These are phyloP conservation scores for Curvularia eragrostidis DNA, from an alignment of 2,329 filamentous ascomycete genomes.

Conservation along the genomic window DNA sequence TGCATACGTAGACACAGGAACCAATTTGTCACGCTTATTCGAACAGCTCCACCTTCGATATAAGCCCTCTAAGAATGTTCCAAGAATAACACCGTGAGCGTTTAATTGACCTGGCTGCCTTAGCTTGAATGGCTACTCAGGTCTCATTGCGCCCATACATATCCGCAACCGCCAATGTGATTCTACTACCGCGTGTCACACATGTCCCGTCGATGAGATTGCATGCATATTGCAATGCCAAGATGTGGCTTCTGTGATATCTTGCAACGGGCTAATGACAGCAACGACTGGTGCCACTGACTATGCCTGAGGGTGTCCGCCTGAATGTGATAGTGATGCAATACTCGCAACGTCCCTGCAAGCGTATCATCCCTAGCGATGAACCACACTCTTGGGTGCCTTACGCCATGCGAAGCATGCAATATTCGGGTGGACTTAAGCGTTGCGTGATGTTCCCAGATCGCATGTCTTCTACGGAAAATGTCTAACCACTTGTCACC, in stretches of 20 bases:
- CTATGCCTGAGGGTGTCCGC: not conserved
- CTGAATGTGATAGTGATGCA: slow-evolving; percentile 6
- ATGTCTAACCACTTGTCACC: not conserved
- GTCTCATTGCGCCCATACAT: slow-evolving; percentile 51
- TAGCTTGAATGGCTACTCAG: slow-evolving; percentile 39
- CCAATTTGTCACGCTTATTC: slow-evolving; percentile 52
- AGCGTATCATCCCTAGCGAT: not conserved
- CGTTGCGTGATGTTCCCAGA: not conserved
- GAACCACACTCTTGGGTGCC: not conserved
- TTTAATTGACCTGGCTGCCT: slow-evolving; percentile 51
- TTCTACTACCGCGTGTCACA: not conserved
- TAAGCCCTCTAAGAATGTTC: slow-evolving; percentile 52
- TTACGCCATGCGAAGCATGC: not conserved
- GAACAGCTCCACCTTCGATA: slow-evolving; percentile 46
- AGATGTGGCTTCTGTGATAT: not conserved
- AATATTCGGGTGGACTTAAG: not conserved
- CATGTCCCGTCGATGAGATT: not conserved
- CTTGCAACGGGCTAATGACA: not conserved
- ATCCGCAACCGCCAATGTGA: not conserved
- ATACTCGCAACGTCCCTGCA: not conserved
- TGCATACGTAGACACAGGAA: slow-evolving; percentile 32
- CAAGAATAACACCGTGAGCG: slow-evolving; percentile 42
- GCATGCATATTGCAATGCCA: not conserved
- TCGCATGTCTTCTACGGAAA: not conserved
- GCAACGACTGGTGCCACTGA: not conserved